Percentiles rank a stretch among this genome's conserved stretches.
phyloP scores from a whole-genome alignment of 2,329 filamentous ascomycete species.

The Botrytis cinerea region DNA sequence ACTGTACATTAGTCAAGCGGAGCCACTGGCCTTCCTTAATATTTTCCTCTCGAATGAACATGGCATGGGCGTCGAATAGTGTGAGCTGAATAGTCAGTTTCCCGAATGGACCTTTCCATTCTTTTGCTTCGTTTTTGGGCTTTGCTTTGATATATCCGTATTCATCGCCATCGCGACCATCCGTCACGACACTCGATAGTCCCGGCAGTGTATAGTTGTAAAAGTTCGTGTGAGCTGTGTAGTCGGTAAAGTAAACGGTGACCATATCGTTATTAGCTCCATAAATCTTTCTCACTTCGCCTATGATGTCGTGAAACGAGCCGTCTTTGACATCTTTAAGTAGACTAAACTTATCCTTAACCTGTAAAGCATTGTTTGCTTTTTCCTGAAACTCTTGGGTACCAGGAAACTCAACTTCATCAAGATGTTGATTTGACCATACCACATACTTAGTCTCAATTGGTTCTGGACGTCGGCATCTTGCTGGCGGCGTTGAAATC shows the following conservation, averaged over 20 bases:
- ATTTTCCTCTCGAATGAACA: conserved; percentile 52
- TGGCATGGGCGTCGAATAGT: conserved; percentile 68
- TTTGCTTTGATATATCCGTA: conserved; percentile 53
- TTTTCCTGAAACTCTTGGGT: conserved; percentile 47
- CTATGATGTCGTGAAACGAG: conserved; percentile 68
- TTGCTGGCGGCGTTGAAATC: conserved; percentile 28
- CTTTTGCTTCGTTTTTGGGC: conserved; percentile 38
- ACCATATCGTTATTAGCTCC: conserved; percentile 49
- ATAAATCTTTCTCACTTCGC: conserved; percentile 65
- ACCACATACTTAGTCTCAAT: conserved; percentile 48
- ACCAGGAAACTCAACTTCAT: conserved; percentile 49
- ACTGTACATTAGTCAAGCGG: conserved; percentile 68
- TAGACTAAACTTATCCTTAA: conserved; percentile 60
- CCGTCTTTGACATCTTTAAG: conserved; percentile 62
- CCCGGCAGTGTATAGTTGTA: conserved; percentile 46
- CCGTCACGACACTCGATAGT: conserved; percentile 35
- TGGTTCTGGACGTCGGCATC: conserved; percentile 25
- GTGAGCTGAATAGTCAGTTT: conserved; percentile 71
- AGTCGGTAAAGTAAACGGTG: conserved; percentile 78
- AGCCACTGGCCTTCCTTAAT: conserved; percentile 65
- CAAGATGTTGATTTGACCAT: conserved; percentile 49
- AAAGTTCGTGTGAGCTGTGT: conserved; percentile 69
- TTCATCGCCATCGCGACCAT: conserved; percentile 52
- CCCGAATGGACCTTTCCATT: conserved; percentile 77
- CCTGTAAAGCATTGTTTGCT: conserved; percentile 46